Evolutionary conservation across 768 basidiomycete species (phyloP), one percentile per base, ranked within the genome.

Genomic region (Serendipita vermifera): DNA sequence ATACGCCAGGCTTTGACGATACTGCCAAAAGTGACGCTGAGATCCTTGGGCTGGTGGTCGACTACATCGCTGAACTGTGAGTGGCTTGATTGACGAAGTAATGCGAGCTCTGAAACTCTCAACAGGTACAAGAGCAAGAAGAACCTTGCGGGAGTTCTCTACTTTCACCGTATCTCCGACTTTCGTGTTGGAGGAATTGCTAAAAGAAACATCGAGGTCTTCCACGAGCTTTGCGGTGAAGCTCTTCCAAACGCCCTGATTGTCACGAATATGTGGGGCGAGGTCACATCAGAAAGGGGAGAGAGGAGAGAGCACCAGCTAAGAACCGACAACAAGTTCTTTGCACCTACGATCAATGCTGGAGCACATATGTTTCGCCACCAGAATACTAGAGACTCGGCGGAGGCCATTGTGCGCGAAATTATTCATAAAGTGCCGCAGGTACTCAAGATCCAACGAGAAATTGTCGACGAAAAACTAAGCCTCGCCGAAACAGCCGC

Each of bases 1-100:
- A 66, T 24, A 66, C 65, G 0, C 65, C 65, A 0, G 59, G 65
- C 1, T 65, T 66, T 32, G 60, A 65, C 11, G 60, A 62, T 36
- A 66, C 60, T 3, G 38, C 7, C 17, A 51, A 57, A 48, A 41
- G 60, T 6, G 65, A 64, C 33, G 31, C 31, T 13, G 54, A 33
- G 20, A 55, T 22, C 14, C 27, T 38, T 9, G n/a, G n/a, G 5
- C 32, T 35, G 9, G 36, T 38, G 20, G 17, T 33, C 17, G 27
- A 35, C 31, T 51, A 31, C 24, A 9, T 51, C 24, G 7, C 11
- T n/a, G 22, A 22, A 9, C 22, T 29, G 46, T 51, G 27, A 26
- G 46, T 31, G n/a, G n/a, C n/a, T n/a, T n/a, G n/a, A n/a, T n/a
- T n/a, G n/a, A n/a, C n/a, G n/a, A n/a, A n/a, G n/a, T n/a, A n/a